A percentile compares a stretch with the other conserved stretches of the same genome.
Conservation (phyloP, 108 stramenopile genomes). For the Skeletonema menzelii region DNA sequence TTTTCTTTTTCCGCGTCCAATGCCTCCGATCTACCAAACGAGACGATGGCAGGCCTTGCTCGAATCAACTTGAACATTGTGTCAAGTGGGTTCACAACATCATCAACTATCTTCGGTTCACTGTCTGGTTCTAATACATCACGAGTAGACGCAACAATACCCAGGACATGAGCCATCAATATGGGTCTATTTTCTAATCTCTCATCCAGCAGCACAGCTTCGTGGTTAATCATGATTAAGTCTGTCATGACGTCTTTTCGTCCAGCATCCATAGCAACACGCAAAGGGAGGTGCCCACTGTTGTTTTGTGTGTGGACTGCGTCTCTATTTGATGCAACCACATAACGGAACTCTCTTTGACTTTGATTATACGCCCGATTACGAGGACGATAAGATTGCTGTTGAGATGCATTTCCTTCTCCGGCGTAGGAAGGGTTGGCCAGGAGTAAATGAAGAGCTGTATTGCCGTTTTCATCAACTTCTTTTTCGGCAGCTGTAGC, state of each 20-base stretch:
- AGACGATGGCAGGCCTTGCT: not conserved
- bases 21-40: not conserved
- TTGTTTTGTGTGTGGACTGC: conserved; percentile 16
- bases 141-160: conserved; percentile 10
- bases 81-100: not conserved
- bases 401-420: not conserved
- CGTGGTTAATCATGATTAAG: conserved; percentile 15
- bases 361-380: not conserved
- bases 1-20: not conserved
- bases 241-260: not conserved
- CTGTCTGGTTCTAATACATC: not conserved
- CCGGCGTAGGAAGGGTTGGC: conserved; percentile 24
- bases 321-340: not conserved
- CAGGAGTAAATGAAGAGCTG: conserved; percentile 33
- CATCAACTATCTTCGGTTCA: not conserved
- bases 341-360: not conserved
- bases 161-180: conserved; percentile 15
- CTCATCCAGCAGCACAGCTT: conserved; percentile 25
- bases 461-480: conserved; percentile 30
- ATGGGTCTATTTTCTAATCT: conserved; percentile 21
- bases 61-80: conserved; percentile 4
- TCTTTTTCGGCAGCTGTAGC: conserved; percentile 10
- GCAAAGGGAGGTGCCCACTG: conserved; percentile 13
- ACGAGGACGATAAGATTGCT: not conserved
- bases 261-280: conserved; percentile 35